Conservation (phyloP, 768 basidiomycete genomes). For the Boletus eberwhitei region DNA sequence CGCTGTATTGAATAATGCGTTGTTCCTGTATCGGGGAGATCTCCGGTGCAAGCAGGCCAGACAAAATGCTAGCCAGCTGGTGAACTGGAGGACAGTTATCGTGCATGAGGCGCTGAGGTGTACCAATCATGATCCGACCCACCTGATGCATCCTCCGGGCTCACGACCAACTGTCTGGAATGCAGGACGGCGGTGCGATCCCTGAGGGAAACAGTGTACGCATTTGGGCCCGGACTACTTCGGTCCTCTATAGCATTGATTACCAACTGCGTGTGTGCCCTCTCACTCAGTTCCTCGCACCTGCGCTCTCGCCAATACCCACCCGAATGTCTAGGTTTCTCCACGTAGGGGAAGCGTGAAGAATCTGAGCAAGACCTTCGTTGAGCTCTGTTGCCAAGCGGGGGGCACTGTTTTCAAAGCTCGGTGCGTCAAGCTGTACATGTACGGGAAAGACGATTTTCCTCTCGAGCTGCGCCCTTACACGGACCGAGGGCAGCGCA, state of each 20-base stretch:
- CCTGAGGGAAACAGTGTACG: constrained; percentile 26
- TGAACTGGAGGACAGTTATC: constrained; percentile 26
- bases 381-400: constrained; percentile 30
- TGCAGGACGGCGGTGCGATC: constrained; percentile 20
- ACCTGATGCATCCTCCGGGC: constrained; percentile 28
- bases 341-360: constrained; percentile 35
- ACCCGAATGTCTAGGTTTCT: constrained; percentile 41
- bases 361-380: constrained; percentile 13
- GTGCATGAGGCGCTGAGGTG: constrained; percentile 10
- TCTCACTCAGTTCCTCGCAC: constrained; percentile 31
- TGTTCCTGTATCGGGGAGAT: constrained; percentile 49
- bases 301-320: constrained; percentile 21
- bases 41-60: constrained; percentile 39
- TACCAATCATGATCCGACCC: constrained; percentile 9
- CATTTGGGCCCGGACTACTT: constrained; percentile 3
- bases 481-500: constrained; percentile 60
- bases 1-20: constrained; percentile 70
- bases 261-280: neutral
- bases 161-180: constrained; percentile 21
- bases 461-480: constrained; percentile 48
- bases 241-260: constrained; percentile 14
- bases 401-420: constrained; percentile 7
- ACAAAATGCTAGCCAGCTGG: constrained; percentile 38
- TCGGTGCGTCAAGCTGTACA: constrained; percentile 38
- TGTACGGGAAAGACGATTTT: constrained; percentile 42